phyloP scores from a whole-genome alignment of 228 moss, liverwort and hornwort species.

The Sphagnum fallax region DNA sequence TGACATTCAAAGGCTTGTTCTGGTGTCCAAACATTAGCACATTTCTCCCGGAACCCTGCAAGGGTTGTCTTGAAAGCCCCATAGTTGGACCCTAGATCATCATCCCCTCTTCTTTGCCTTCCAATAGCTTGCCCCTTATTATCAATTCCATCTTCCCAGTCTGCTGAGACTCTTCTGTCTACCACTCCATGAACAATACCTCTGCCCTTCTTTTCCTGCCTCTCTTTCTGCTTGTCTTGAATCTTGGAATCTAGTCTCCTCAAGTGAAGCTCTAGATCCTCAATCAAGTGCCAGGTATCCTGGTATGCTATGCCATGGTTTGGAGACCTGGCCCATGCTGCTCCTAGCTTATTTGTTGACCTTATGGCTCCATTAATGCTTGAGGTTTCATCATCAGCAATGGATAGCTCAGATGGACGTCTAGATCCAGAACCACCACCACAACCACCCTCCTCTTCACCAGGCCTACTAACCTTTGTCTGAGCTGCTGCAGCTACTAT shows the following conservation, averaged over 20 bases:
- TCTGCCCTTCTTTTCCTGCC: slow-evolving; percentile 65
- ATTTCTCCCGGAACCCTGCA: slow-evolving; percentile 50
- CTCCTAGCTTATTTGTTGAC: slow-evolving; percentile 11
- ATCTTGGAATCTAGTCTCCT: slow-evolving; percentile 70
- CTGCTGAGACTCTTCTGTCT: background rate
- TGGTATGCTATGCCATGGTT: slow-evolving; percentile 73
- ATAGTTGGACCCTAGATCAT: slow-evolving; percentile 73
- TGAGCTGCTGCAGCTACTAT: too few species aligned
- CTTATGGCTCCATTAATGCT: too few species aligned
- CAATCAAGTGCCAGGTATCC: slow-evolving; percentile 78
- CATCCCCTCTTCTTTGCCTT: slow-evolving; percentile 37
- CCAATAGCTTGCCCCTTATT: slow-evolving; percentile 34
- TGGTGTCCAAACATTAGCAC: slow-evolving; percentile 52
- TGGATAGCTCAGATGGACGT: too few species aligned
- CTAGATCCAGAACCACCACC: too few species aligned
- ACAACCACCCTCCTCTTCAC: too few species aligned
- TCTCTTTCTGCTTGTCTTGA: slow-evolving; percentile 71
- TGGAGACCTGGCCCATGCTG: slow-evolving; percentile 80
- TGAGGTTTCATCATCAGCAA: too few species aligned
- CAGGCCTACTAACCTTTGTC: too few species aligned
- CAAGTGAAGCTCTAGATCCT: slow-evolving; percentile 64
- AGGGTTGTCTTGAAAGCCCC: slow-evolving; percentile 43
- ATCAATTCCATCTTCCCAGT: slow-evolving; percentile 31
- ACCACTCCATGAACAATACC: slow-evolving; percentile 26
- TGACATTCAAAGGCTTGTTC: slow-evolving; percentile 85